Evolutionary conservation across 371 early-diverging fungal species (phyloP), one percentile per base, ranked within the genome.

Genomic region (Syncephalastrum contaminatum): DNA sequence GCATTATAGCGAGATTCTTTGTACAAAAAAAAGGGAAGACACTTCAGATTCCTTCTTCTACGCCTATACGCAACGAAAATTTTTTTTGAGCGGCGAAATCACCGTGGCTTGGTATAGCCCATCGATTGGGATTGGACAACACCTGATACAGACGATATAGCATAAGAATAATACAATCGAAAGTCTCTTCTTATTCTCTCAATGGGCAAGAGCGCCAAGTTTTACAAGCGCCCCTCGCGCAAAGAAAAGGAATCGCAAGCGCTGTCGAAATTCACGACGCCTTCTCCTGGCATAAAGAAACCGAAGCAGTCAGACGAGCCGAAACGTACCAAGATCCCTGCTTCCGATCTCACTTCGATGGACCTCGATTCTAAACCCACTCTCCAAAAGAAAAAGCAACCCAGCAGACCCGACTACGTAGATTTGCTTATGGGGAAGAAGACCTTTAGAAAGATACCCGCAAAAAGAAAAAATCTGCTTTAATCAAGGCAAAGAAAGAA

Each of bases 201-300:
- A 48, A 84, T 84, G 84, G 84, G 84, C 54, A 77, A 75, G 54
- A 79, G 80, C 51, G 84, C 84, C 36, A 84, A 84, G 58, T 82
- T 84, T 50, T 81, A 82, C 55, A 82, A 82, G 56, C 65, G 84
- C 42, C 84, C 84, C 7, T 68, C 75, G 12, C 75, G 77, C 49
- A 84, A 84, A 60, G 78, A 84, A 52, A 84, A 84, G 62, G 80
- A 79, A 22, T 69, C 72, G 10, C 43, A 62, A 13, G 61, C 73
- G 1, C 50, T 84, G n/a, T 66, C 63, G 19, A 74, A 72, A 25
- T 12, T 65, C 0, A 64, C 62, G 3, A 64, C 61, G 42, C 51
- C 60, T 19, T 42, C 49, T 10, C 55, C 63, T 13, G 69, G 67
- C 30, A 40, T 60, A 14, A 57, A 56, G 21, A 62, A 67, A 14